Base-by-base conservation (phyloP, 2,329 filamentous ascomycete species). In the Ceratocystis papillata region DNA sequence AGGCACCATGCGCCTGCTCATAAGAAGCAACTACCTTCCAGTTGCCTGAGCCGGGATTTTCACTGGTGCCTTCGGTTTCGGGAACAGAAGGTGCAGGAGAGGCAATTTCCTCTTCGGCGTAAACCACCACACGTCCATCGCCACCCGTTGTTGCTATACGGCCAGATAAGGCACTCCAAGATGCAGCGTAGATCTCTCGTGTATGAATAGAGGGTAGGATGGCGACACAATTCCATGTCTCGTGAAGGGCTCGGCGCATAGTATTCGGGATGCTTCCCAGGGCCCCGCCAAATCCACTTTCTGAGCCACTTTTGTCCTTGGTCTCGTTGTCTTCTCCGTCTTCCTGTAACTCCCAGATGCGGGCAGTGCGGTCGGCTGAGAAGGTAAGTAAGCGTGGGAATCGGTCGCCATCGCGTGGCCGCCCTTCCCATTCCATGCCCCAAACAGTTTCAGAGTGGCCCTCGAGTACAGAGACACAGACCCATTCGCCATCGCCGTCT, bases 401-500 rank as follows among this genome's bases (percentile, higher is more conserved):
- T 28, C 72, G 73, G 50, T 74, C 74, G 20, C 75, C 74, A 5
- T 72, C 70, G 8, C 73, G 72, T 8, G 77, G 76, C 37, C 72
- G 75, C 4, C 73, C 77, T 79, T 83, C 89, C 83, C 80, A 91
- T 76, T 92, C 86, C 15, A 96, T 74, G 70, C 85, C 88, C 94
- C 94, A 99, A 10, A 97, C 92, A 1, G 94, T 99, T 1, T 87
- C 89, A 33, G 77, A 78, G 73, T 97, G 93, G 0, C 89, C 91
- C 70, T 87, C 84, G 30, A 97, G 79, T 59, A 91, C 83, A 8
- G 88, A 83, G 33, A 96, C 88, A 73, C 93, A 96, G 10, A 88
- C 88, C 94, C 94, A 99, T 74, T 97, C 93, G 44, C 81, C 82
- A 72, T 96, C 93, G 45, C 84, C 81, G 75, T 96, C 93, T 77